These are phyloP conservation scores for Pleurotus pulmonarius DNA, from an alignment of 768 basidiomycete genomes.

Conservation along the genomic window DNA sequence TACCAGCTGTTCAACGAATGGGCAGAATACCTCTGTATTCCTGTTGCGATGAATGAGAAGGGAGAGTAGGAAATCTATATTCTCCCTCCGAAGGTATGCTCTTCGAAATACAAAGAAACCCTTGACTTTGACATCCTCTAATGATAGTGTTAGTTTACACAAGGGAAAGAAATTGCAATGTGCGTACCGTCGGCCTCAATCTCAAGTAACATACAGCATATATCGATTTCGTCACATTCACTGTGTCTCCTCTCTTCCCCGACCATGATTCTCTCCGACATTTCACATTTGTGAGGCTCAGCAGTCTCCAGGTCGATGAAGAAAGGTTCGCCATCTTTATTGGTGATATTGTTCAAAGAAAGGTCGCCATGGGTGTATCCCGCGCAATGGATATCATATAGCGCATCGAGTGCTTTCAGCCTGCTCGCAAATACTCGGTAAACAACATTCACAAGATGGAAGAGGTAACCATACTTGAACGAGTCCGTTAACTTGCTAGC, in stretches of 20 bases:
- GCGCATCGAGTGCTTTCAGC: not conserved
- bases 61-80: not conserved
- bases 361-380: not conserved
- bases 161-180: too few relatives aligned
- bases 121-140: too few relatives aligned
- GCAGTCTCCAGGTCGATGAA: not conserved
- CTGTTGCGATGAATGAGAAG: not conserved
- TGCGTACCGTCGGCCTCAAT: not conserved
- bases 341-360: not conserved
- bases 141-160: too few relatives aligned
- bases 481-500: not conserved
- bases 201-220: not conserved
- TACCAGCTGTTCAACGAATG: not conserved
- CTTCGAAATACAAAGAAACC: not conserved
- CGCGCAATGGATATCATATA: not conserved
- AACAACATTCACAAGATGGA: not conserved
- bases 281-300: not conserved
- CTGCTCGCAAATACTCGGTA: not conserved
- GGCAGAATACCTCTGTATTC: not conserved
- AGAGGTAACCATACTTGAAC: not conserved
- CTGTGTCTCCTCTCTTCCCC: not conserved
- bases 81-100: not conserved
- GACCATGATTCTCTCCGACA: not conserved
- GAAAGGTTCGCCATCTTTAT: not conserved
- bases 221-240: not conserved